Conservation (phyloP, 352 stramenopile species). For the Phytopythium ostracodes region DNA sequence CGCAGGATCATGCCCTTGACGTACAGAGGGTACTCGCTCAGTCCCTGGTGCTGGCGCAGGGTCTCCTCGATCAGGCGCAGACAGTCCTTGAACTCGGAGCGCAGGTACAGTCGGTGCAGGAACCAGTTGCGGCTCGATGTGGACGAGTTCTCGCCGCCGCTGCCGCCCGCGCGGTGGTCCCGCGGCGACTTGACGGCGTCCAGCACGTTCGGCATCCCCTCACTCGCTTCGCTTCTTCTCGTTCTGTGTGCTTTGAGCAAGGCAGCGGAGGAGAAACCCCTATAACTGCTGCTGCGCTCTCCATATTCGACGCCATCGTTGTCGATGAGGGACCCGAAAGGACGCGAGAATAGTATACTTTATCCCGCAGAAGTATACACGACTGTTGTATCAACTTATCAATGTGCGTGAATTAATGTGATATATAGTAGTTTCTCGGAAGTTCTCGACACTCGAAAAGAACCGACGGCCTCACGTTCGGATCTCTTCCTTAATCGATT, state of each 20-base stretch:
- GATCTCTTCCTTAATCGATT: background rate
- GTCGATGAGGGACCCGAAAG: no score
- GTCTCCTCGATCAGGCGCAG: slow-evolving; percentile 88
- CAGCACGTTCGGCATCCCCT: slow-evolving; percentile 18
- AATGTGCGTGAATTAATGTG: background rate
- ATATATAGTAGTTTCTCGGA: background rate
- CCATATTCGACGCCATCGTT: no score
- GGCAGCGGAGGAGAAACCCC: background rate
- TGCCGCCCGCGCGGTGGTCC: slow-evolving; percentile 25
- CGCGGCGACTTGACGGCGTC: slow-evolving; percentile 58
- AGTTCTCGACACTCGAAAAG: background rate
- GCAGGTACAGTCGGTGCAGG: slow-evolving; percentile 79
- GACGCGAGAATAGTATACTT: background rate
- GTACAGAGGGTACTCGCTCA: slow-evolving; percentile 92
- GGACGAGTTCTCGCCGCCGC: slow-evolving; percentile 5
- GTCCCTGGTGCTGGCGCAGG: slow-evolving; percentile 72
- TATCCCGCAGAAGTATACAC: background rate
- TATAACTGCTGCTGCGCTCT: no score
- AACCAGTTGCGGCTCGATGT: slow-evolving; percentile 75
- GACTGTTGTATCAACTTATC: background rate
- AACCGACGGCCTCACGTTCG: background rate
- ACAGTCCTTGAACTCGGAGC: slow-evolving; percentile 87
- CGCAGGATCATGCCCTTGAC: slow-evolving; percentile 90
- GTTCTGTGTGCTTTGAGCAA: background rate
- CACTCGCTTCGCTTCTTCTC: slow-evolving; percentile 2